Evolutionary conservation across 352 stramenopile species (phyloP).

Genomic region (Pythium scleroteichum): DNA sequence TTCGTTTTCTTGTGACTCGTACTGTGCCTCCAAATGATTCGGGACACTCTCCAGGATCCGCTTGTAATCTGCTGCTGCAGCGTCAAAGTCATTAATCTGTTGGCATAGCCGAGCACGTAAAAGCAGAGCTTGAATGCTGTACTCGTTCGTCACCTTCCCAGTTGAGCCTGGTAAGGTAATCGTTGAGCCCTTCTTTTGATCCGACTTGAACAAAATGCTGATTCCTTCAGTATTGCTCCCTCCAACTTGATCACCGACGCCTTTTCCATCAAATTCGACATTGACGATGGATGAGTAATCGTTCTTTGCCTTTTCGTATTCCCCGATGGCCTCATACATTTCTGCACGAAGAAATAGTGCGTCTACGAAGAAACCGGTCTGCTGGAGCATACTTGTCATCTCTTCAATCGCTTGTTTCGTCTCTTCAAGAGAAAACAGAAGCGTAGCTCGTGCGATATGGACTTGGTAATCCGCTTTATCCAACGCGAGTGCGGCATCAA

Average conservation of each 20-base stretch:
- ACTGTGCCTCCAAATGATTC: slow-evolving; percentile 81
- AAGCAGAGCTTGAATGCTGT: slow-evolving; percentile 53
- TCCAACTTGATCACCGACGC: slow-evolving; percentile 6
- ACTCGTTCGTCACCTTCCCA: slow-evolving; percentile 52
- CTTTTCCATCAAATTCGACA: slow-evolving; percentile 50
- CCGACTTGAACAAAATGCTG: neutral
- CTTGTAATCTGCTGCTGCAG: slow-evolving; percentile 60
- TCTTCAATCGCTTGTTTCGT: slow-evolving; percentile 46
- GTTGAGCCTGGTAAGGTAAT: neutral
- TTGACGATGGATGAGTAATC: slow-evolving; percentile 79
- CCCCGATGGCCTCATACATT: slow-evolving; percentile 48
- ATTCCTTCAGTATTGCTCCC: neutral
- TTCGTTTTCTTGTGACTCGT: slow-evolving; percentile 61
- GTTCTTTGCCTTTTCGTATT: slow-evolving; percentile 38
- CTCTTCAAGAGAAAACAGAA: slow-evolving; percentile 50
- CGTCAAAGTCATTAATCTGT: slow-evolving; percentile 51
- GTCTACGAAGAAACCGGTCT: slow-evolving; percentile 77
- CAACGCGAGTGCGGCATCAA: slow-evolving; percentile 40
- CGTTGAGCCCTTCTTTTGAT: neutral
- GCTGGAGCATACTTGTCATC: slow-evolving; percentile 50
- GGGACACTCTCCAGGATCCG: slow-evolving; percentile 56
- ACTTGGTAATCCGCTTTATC: slow-evolving; percentile 65
- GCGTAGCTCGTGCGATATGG: slow-evolving; percentile 51
- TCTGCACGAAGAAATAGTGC: slow-evolving; percentile 61
- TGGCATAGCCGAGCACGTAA: slow-evolving; percentile 52